Evolutionary conservation across 805 yeast species (phyloP), one percentile per base, ranked within the genome.

Genomic region (Saccharomycopsis sp.): DNA sequence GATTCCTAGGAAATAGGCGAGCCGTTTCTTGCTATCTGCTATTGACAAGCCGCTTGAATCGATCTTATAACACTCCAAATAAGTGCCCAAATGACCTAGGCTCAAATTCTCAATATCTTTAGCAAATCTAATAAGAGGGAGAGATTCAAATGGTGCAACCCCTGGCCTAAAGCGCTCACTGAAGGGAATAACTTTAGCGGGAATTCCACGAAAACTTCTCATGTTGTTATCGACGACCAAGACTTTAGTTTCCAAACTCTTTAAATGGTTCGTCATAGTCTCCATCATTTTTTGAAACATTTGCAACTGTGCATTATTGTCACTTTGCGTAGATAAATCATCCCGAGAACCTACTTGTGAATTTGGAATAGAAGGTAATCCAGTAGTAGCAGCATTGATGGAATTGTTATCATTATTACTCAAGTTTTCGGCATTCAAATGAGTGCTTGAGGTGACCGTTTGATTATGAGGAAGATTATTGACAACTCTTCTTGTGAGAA

Each of bases 161-260:
- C 61, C 61, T 2, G 61, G 63, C 24, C 53, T 48, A 18, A 60
- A 20, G 18, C 52, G 15, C 15, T 57, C 59, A n/a, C 47, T 24
- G 16, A 60, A 55, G n/a, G 61, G 63, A 34, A 60, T 21, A 8
- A 60, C 52, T 34, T 60, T 60, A n/a, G 61, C 57, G 3, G 63
- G 61, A 41, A 60, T 40, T 16, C 61, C 61, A 20, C 50, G 54
- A 44, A 51, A 48, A 37, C 57, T 57, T 50, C 63, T 34, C 24
- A 57, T 60, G 24, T 51, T 57, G 20, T 60, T 60, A 21, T 60
- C 63, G 18, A 60, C 41, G 23, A 60, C 40, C 37, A 60, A 44
- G 12, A 57, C 40, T 40, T 57, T 57, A 21, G 46, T 60, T 51
- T 60, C 63, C 50, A 60, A 53, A 16, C 47, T 18, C 18, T 41